phyloP scores from a whole-genome alignment of 495 filamentous ascomycete species.

The Aspergillus nidulans region DNA sequence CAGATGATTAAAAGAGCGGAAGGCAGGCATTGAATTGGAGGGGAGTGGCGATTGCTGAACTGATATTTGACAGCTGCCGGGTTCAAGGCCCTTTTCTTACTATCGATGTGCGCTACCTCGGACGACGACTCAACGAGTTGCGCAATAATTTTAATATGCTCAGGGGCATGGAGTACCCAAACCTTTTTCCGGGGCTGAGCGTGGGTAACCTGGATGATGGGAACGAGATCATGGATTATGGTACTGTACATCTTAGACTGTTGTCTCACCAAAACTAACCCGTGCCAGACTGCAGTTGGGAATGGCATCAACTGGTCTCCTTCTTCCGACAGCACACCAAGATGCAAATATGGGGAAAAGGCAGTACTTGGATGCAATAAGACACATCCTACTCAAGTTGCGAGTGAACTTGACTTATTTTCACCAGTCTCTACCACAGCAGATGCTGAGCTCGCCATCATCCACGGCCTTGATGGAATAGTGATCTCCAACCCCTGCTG shows the following conservation, averaged over 20 bases:
- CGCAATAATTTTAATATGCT: constrained; percentile 44
- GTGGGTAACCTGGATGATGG: constrained; percentile 16
- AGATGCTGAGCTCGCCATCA: constrained; percentile 47
- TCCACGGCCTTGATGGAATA: constrained; percentile 50
- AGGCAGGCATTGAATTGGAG: constrained; percentile 19
- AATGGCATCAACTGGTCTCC: constrained; percentile 71
- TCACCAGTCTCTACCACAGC: constrained; percentile 54
- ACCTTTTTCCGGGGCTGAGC: constrained; percentile 17
- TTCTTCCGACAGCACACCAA: constrained; percentile 83
- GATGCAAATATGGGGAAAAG: constrained; percentile 92
- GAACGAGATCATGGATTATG: constrained; percentile 28
- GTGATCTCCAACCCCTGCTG: constrained; percentile 39
- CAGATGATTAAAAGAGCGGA: constrained; percentile 85
- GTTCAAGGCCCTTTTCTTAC: constrained; percentile 91
- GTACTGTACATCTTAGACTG: constrained; percentile 4
- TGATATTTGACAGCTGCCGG: constrained; percentile 61
- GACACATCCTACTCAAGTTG: background rate
- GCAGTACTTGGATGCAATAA: constrained; percentile 22
- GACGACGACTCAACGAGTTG: constrained; percentile 48
- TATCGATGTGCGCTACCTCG: constrained; percentile 85
- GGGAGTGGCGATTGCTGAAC: background rate
- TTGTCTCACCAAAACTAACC: background rate
- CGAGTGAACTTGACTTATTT: background rate
- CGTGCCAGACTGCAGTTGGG: constrained; percentile 52
- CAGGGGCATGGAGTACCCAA: constrained; percentile 28